These are phyloP conservation scores for Erucastrum elatum DNA, from an alignment of 345 rosid genomes.

Conservation along the genomic window DNA sequence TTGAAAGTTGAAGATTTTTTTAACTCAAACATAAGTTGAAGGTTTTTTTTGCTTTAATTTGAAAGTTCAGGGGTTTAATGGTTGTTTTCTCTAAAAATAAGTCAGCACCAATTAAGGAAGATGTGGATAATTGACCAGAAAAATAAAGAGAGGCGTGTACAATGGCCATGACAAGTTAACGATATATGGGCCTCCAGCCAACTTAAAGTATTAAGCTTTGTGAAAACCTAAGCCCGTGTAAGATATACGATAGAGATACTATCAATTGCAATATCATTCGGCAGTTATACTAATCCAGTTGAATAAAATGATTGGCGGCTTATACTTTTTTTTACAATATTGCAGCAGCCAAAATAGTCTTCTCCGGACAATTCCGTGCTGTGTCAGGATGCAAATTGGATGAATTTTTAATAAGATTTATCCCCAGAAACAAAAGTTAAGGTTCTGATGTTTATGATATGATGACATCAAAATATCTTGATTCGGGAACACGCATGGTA, in stretches of 20 bases:
- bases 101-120: background rate
- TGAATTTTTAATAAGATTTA: background rate
- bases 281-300: background rate
- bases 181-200: background rate
- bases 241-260: background rate
- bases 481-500: slow-evolving; percentile 18
- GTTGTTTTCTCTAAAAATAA: too few relatives aligned
- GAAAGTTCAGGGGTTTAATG: too few relatives aligned
- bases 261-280: background rate
- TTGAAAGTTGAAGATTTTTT: too few relatives aligned
- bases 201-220: background rate
- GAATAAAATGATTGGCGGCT: slow-evolving; percentile 15
- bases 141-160: background rate
- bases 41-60: too few relatives aligned
- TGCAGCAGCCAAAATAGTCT: slow-evolving; percentile 24
- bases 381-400: slow-evolving; percentile 8
- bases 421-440: slow-evolving; percentile 18
- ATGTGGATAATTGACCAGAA: background rate
- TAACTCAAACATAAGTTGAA: too few relatives aligned
- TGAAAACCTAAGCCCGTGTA: background rate
- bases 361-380: slow-evolving; percentile 16
- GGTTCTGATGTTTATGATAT: slow-evolving; percentile 28
- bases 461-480: slow-evolving; percentile 36
- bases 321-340: background rate
- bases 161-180: background rate